Evolutionary conservation across 495 filamentous ascomycete species (phyloP), one percentile per base, ranked within the genome.

Genomic region (Penicillium coffeae): DNA sequence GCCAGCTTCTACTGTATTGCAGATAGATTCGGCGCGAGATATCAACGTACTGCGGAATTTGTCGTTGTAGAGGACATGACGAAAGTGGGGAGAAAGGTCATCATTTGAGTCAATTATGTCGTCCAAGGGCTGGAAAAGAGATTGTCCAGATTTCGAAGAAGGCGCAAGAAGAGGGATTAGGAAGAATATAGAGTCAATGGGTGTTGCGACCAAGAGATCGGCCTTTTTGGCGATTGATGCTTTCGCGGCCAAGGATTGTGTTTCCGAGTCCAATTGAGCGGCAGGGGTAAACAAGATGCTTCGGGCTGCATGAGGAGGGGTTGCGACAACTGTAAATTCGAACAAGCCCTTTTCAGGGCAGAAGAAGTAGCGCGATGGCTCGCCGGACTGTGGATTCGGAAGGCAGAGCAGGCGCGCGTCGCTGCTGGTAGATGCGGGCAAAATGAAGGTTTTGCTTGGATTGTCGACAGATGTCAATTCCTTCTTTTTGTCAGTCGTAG

Each of bases 131-230:
- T 93, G 80, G 59, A 90, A 96, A 39, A 88, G 76, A 22, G 22
- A 63, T 22, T 50, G 69, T 40, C 45, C 65, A 38, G 62, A 71
- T 73, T 49, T 65, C 52, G 69, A 53, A 7, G 66, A 51, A 20
- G 75, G 56, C 14, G 65, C 53, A 37, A 95, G 69, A 10, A 81
- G 74, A 2, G 93, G 87, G 1, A 97, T 75, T 19, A 95, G 56
- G 42, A 97, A 74, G 64, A 97, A 96, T 2, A 96, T 58, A 7
- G 85, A 75, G 63, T 99, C 93, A 49, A 91, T 69, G 6, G 85
- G 86, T 1, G 94, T 95, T 14, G 90, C 88, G 42, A 97, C 65
- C 50, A 88, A 82, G 19, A 98, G 66, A 47, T 88, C 80, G 20
- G 87, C 78, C 36, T 75, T 76, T 47, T 81, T 80, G 12, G 81